Base-by-base conservation (phyloP, 345 rosid species). In the Eucalyptus erythrocorys region DNA sequence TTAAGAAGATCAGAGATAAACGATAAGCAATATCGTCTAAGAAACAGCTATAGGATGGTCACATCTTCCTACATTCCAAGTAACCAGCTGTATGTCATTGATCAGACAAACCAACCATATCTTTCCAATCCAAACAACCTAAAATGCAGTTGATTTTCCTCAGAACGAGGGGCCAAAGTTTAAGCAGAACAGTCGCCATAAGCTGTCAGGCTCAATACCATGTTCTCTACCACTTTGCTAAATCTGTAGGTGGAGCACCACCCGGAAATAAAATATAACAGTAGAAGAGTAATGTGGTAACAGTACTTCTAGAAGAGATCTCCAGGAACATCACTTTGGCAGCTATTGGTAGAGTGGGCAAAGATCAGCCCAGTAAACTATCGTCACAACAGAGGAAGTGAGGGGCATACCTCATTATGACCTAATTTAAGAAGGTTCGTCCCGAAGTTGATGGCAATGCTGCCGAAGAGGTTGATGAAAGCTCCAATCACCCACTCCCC, bases 401-500 rank as follows among this genome's bases (percentile, higher is more conserved):
- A 37, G 82, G 26, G 21, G 48, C 88, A 57, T 76, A 98, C 99
- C 98, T 98, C 97, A 90, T 93, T 94, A 89, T 98, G 99, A 57
- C 99, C 99, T 90, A 98, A 91, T 94, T 98, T 98, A 87, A 98
- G 98, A 92, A 98, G 99, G 88, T 98, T 98, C n/a, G 99, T 98
- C 86, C 99, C 99, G 71, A 98, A 97, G 93, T 98, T 98, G 89
- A 98, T 98, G 93, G 99, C 99, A 91, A 98, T 95, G 90, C 99
- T 98, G 88, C 99, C 99, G 88, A 98, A 90, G 86, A 98, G 94
- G 88, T 97, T 98, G 90, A 98, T 98, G 91, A 95, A 93, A 91
- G 99, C 99, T 95, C 99, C 99, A 87, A 98, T 92, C 87, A 98
- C 91, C 99, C 99, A 98, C 91, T 97, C 99, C 92, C 99, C 99